phyloP scores from a whole-genome alignment of 2,329 filamentous ascomycete species.

The Trichoderma sp. region DNA sequence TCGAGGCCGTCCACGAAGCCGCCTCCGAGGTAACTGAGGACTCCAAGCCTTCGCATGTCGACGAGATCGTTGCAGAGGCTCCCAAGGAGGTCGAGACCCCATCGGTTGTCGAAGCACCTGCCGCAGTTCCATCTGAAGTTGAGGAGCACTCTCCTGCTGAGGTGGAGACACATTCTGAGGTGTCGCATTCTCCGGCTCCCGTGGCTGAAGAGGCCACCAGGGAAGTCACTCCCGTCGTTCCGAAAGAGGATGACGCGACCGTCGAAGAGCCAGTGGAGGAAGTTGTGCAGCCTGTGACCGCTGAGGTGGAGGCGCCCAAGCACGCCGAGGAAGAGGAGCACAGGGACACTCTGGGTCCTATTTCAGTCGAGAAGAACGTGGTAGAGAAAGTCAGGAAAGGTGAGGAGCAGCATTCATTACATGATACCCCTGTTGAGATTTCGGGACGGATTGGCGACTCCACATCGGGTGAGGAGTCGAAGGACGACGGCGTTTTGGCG shows the following conservation, averaged over 20 bases:
- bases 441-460: constrained; percentile 38
- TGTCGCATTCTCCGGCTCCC: not conserved
- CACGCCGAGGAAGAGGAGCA: constrained; percentile 40
- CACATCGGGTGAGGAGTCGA: constrained; percentile 34
- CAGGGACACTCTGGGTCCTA: constrained; percentile 46
- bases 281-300: constrained; percentile 26
- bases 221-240: constrained; percentile 21
- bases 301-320: constrained; percentile 24
- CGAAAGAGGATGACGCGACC: not conserved
- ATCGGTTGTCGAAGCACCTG: not conserved
- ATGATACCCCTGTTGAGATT: constrained; percentile 46
- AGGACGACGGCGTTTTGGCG: constrained; percentile 36
- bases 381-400: constrained; percentile 45
- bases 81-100: constrained; percentile 6
- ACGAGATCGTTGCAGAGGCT: not conserved
- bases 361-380: constrained; percentile 42
- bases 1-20: not conserved
- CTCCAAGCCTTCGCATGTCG: constrained; percentile 9
- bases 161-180: constrained; percentile 2
- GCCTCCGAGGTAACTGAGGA: constrained; percentile 16
- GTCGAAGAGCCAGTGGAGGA: constrained; percentile 25
- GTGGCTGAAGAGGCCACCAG: constrained; percentile 14
- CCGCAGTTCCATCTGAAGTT: constrained; percentile 8
- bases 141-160: constrained; percentile 6
- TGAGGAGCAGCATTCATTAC: constrained; percentile 46